Evolutionary conservation across 371 early-diverging fungal species (phyloP).

Genomic region (Blakeslea trispora): DNA sequence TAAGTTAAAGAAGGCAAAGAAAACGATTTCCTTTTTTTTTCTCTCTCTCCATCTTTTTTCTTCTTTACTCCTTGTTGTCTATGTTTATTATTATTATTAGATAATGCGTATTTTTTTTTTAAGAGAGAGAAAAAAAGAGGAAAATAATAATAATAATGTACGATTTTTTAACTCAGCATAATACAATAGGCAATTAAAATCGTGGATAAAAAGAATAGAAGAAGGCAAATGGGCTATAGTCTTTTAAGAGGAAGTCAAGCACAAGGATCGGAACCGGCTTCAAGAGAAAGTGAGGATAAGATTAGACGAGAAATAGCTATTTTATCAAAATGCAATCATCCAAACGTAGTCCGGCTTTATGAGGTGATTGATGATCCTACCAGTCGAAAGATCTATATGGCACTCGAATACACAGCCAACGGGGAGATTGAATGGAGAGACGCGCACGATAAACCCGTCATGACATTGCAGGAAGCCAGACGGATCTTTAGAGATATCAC

Average conservation of each 20-base stretch:
- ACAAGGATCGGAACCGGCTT: slow-evolving; percentile 22
- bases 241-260: slow-evolving; percentile 42
- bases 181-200: slow-evolving; percentile 77
- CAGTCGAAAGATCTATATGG: slow-evolving; percentile 88
- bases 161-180: slow-evolving; percentile 16
- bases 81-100: no score
- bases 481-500: slow-evolving; percentile 88
- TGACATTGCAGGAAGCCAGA: slow-evolving; percentile 69
- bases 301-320: slow-evolving; percentile 94
- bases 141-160: background rate
- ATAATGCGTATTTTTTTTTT: no score
- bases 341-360: slow-evolving; percentile 85
- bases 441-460: slow-evolving; percentile 63
- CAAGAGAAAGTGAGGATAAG: slow-evolving; percentile 77
- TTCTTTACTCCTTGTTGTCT: background rate
- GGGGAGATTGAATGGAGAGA: slow-evolving; percentile 93
- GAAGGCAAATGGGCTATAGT: slow-evolving; percentile 63
- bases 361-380: slow-evolving; percentile 96
- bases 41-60: no score
- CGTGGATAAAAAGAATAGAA: slow-evolving; percentile 75
- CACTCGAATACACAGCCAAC: slow-evolving; percentile 86
- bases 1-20: slow-evolving; percentile 38
- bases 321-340: slow-evolving; percentile 92
- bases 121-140: no score
- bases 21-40: no score